Base-by-base conservation (phyloP, 1,284 basidiomycete genomes). In the Pseudozyma hubeiensis region DNA sequence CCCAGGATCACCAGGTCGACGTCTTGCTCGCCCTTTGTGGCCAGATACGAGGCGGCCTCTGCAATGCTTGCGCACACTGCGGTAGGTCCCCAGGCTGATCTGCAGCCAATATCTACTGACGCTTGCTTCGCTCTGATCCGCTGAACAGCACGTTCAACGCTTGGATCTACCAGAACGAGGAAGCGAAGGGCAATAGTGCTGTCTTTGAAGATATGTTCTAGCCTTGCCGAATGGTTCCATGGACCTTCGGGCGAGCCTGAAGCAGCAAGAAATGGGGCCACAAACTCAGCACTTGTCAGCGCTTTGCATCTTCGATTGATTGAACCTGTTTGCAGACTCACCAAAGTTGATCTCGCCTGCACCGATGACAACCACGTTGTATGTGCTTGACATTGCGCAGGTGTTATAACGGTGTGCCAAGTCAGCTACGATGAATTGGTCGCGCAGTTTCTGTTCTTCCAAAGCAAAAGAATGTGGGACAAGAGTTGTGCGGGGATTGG, bases 81-180 rank as follows among this genome's bases (percentile, higher is more conserved):
- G 30, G 59, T 54, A 6, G 41, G 19, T 69, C 71, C 7, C 55
- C 62, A 44, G 46, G 62, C 8, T 62, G 64, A 34, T 3, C 39
- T 16, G 19, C 37, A 47, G 39, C 17, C 34, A 17, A 33, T 7
- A 34, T 48, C 17, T 39, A 35, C 14, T 37, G 55, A 16, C 47
- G 16, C 40, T 2, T 16, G 44, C 44, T 71, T 73, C n/a, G 53
- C 54, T 5, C n/a, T n/a, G 9, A 82, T 46, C 19, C 77, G 65
- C 16, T 52, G 35, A 4, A 46, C 19, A 5, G 75, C 63, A 29
- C 72, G 60, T 2, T 31, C 30, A 8, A 54, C 11, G 30, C 76
- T 59, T 2, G 80, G 79, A 61, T 82, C 81, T 31, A 82, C 56
- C 11, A 82, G 49, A 31, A 63, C 71, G 2, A 80, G 43, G 5